phyloP scores from a whole-genome alignment of 179 eudicot species.

The Nepenthes alata region DNA sequence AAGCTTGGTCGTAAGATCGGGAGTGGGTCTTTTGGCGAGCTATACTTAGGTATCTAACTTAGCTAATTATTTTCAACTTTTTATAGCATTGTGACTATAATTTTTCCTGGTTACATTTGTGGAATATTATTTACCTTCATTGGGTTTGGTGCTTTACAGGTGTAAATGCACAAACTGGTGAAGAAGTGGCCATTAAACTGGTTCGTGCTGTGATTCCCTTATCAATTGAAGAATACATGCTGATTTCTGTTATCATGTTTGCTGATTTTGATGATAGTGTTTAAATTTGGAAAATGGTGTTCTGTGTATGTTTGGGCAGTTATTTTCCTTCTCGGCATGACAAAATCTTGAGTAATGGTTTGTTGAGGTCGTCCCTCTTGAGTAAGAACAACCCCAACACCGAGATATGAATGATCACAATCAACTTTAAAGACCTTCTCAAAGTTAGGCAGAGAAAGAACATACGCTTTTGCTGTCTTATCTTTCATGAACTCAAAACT shows the following conservation, averaged over 20 bases:
- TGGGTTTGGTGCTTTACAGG: slow-evolving; percentile 27
- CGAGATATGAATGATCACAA: too few relatives aligned
- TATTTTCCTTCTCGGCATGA: too few relatives aligned
- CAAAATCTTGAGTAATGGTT: too few relatives aligned
- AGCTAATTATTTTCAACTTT: background rate
- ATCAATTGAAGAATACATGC: background rate
- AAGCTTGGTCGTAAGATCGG: slow-evolving; percentile 93
- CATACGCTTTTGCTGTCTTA: too few relatives aligned
- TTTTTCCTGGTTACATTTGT: slow-evolving; percentile 6
- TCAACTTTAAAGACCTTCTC: too few relatives aligned
- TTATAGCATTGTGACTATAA: background rate
- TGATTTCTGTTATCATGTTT: background rate
- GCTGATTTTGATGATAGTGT: background rate
- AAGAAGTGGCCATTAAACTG: slow-evolving; percentile 89
- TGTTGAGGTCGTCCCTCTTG: too few relatives aligned
- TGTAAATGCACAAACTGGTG: slow-evolving; percentile 76
- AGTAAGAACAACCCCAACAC: too few relatives aligned
- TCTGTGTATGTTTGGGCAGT: too few relatives aligned
- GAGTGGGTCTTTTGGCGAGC: slow-evolving; percentile 93
- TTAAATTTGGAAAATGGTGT: too few relatives aligned
- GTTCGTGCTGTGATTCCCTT: slow-evolving; percentile 24
- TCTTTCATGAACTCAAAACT: too few relatives aligned
- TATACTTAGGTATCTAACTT: slow-evolving; percentile 50
- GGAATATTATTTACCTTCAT: background rate
- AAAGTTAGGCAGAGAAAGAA: too few relatives aligned